Conservation (phyloP, 176 grass and related monocot species). For the Eragrostis curvula region DNA sequence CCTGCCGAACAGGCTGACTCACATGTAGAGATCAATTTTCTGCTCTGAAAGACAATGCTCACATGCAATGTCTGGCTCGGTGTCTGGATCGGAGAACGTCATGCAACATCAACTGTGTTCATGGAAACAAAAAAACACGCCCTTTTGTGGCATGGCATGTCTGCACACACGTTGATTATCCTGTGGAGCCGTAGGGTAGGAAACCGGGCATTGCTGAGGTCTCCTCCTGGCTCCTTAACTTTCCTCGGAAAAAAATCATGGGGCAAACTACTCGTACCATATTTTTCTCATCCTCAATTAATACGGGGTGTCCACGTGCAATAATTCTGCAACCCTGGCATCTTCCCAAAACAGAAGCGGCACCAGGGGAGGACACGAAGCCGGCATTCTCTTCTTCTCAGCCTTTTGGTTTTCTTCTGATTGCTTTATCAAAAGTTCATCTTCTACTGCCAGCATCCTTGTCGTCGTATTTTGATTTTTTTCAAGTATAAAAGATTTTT, state of each 20-base stretch:
- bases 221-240: not conserved
- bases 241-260: not conserved
- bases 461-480: not conserved
- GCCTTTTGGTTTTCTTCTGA: not conserved
- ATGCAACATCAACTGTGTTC: not conserved
- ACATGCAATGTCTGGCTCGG: not conserved
- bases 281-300: not conserved
- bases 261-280: not conserved
- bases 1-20: too few relatives aligned
- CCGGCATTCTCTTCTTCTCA: not conserved
- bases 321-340: constrained; percentile 21
- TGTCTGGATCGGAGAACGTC: not conserved
- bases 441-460: not conserved
- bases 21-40: not conserved
- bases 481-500: not conserved
- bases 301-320: constrained; percentile 15
- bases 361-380: not conserved
- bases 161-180: not conserved
- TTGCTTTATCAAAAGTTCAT: not conserved
- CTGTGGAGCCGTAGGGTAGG: too few relatives aligned
- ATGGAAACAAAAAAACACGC: not conserved
- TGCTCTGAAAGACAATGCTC: not conserved
- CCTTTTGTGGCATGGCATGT: not conserved
- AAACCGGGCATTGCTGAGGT: too few relatives aligned
- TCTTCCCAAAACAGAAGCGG: not conserved